These are phyloP conservation scores for Trifolium subterraneum DNA, from an alignment of 306 rosid genomes.

Conservation along the genomic window DNA sequence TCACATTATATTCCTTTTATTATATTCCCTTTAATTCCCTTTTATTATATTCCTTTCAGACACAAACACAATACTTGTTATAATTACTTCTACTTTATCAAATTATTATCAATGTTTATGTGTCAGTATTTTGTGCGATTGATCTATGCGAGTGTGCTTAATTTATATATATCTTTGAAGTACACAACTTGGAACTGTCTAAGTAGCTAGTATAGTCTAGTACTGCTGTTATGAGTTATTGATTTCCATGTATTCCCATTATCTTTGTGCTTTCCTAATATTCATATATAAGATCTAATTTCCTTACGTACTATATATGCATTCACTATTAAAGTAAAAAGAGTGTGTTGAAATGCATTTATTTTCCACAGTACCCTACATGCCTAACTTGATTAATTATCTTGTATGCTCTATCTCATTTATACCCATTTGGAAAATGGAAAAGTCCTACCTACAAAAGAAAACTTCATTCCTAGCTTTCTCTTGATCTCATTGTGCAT, in stretches of 20 bases:
- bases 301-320: neutral
- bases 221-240: slow-evolving; percentile 34
- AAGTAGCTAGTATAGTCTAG: neutral
- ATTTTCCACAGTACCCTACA: slow-evolving; percentile 38
- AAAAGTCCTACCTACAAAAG: slow-evolving; percentile 28
- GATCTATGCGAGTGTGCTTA: too few species aligned
- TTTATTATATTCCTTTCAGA: too few species aligned
- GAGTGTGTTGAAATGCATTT: slow-evolving; percentile 42
- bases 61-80: neutral
- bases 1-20: too few species aligned
- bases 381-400: slow-evolving; percentile 32
- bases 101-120: neutral
- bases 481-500: slow-evolving; percentile 27
- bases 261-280: slow-evolving; percentile 28
- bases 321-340: slow-evolving; percentile 37
- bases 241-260: slow-evolving; percentile 45
- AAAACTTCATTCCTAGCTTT: slow-evolving; percentile 29
- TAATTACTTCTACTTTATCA: neutral
- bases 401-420: slow-evolving; percentile 14
- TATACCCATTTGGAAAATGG: slow-evolving; percentile 31
- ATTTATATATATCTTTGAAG: slow-evolving; percentile 4
- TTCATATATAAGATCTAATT: slow-evolving; percentile 6
- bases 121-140: neutral
- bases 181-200: slow-evolving; percentile 12
- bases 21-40: too few species aligned